Conservation (phyloP, 2,329 filamentous ascomycete genomes). For the Gyromitra esculenta region DNA sequence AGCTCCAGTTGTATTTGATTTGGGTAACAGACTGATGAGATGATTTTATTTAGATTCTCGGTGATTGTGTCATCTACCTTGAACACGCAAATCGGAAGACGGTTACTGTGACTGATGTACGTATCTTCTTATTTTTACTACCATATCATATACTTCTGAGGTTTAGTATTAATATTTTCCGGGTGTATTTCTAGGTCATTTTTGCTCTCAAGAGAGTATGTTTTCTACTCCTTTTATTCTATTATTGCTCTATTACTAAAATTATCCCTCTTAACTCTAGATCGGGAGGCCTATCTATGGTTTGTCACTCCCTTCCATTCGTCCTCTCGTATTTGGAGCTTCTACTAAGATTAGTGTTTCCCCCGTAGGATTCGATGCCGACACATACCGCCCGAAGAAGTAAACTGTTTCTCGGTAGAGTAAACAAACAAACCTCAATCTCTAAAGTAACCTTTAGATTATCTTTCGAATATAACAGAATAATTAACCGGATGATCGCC, state of each 20-base stretch:
- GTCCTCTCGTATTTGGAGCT: not conserved
- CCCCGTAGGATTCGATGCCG: conserved; percentile 35
- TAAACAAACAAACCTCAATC: not conserved
- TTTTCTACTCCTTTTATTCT: not conserved
- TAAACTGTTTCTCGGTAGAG: not conserved
- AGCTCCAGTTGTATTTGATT: not conserved
- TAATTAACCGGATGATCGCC: not conserved
- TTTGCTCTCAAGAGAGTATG: conserved; percentile 65
- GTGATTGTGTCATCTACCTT: conserved; percentile 64
- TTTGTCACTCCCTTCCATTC: not conserved
- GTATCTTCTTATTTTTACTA: conserved; percentile 55
- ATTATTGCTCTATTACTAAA: conserved; percentile 9
- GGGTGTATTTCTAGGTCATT: conserved; percentile 64
- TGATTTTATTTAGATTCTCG: conserved; percentile 64
- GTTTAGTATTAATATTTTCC: not conserved
- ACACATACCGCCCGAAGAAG: conserved; percentile 38
- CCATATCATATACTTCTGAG: not conserved
- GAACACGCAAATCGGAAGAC: conserved; percentile 71
- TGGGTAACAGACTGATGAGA: not conserved
- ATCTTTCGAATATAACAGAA: not conserved
- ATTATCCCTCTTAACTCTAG: conserved; percentile 5
- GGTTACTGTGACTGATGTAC: conserved; percentile 70
- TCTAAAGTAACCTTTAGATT: not conserved
- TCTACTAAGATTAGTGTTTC: not conserved
- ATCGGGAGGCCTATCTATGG: conserved; percentile 43